Evolutionary conservation across 1,139 yeast genomes (phyloP), one percentile per base, ranked within the genome.

Genomic region (Saccharomycopsis hybrid): DNA sequence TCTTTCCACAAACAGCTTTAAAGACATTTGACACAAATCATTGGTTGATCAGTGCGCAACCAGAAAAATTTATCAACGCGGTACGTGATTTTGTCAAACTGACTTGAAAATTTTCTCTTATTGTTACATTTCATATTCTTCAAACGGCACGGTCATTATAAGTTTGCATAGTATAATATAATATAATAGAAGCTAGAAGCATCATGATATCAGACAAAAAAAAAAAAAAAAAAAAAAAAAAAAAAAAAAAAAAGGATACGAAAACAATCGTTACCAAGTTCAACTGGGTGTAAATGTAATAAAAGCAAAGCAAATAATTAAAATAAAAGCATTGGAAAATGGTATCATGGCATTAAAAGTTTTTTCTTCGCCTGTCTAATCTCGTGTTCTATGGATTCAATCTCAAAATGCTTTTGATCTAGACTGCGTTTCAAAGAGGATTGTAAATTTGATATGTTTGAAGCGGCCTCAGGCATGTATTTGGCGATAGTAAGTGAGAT

Each of bases 1-100:
- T 69, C 56, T 76, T 76, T 62, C 61, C 69, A 28, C 52, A 68
- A 41, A 51, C 65, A 27, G 56, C 57, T 32, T 58, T 63, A 41
- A 58, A 59, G 25, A 67, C 64, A 18, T 67, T 70, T 47, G 69
- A 74, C 49, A 63, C 75, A 33, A 72, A 76, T 7, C 80, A 76
- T 61, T 74, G 54, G 52, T 27, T 53, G 25, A 48, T 53, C 28
- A 53, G 54, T 45, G 54, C 50, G 35, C 35, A 41, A 9, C 55
- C 55, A 11, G 35, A 44, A 2, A 43, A 46, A 38, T 53, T 53
- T 27, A 41, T 50, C 24, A 43, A 47, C 31, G 40, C 51, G 9
- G 30, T 48, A 11, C 40, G 33, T 7, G 39, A 36, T 5, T 52
- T 52, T 43, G 24, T 47, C n/a, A 40, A 42, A 31, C 46, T 28